Evolutionary conservation across 352 stramenopile species (phyloP).

Genomic region (Hyaloperonospora arabidopsidis): DNA sequence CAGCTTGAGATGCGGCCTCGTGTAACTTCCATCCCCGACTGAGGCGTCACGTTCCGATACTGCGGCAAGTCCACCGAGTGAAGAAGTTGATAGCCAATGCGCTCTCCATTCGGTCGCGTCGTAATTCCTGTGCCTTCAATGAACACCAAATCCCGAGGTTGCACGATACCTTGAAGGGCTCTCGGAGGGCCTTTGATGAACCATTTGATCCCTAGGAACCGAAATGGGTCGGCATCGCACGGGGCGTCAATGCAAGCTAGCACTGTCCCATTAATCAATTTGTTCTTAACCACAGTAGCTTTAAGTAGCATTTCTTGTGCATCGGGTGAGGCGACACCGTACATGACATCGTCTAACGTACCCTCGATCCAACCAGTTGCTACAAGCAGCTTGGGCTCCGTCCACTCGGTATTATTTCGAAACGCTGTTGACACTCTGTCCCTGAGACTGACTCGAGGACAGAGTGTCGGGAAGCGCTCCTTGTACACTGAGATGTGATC

Average conservation of each 20-base stretch:
- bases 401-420: constrained; percentile 24
- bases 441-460: constrained; percentile 23
- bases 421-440: constrained; percentile 32
- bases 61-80: constrained; percentile 36
- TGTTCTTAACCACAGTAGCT: constrained; percentile 27
- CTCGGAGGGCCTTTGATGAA: constrained; percentile 33
- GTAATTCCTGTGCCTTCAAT: constrained; percentile 33
- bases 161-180: constrained; percentile 26
- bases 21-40: constrained; percentile 21
- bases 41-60: constrained; percentile 16
- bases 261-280: constrained; percentile 26
- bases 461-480: constrained; percentile 23
- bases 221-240: constrained; percentile 25
- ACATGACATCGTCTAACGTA: constrained; percentile 57
- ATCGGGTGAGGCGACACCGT: constrained; percentile 43
- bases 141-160: constrained; percentile 35
- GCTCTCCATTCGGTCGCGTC: constrained; percentile 21
- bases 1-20: constrained; percentile 38
- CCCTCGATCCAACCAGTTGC: constrained; percentile 35
- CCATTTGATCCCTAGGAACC: constrained; percentile 48
- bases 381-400: constrained; percentile 30
- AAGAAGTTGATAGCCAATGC: constrained; percentile 35
- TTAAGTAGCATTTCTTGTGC: constrained; percentile 44
- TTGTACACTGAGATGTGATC: constrained; percentile 35
- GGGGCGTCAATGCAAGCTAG: constrained; percentile 25